Conservation (phyloP, 2,329 filamentous ascomycete genomes). For the Herpotrichia juniperi region DNA sequence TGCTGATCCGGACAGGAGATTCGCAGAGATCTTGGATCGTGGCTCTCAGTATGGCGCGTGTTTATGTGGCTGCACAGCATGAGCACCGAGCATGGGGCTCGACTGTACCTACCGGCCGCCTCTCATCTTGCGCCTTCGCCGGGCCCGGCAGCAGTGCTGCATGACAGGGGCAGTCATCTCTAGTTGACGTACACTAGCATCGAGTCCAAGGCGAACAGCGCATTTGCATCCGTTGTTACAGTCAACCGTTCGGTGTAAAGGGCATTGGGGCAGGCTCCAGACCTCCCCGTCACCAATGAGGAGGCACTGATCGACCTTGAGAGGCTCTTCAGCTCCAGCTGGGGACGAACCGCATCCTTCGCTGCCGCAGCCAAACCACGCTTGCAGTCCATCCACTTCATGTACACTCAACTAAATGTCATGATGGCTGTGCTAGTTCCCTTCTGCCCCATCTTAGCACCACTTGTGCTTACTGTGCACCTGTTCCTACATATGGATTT, state of each 20-base stretch:
- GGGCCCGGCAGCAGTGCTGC: conserved; percentile 18
- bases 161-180: background rate
- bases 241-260: background rate
- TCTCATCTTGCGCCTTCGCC: background rate
- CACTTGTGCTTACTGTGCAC: conserved; percentile 42
- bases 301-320: conserved; percentile 26
- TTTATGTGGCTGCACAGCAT: background rate
- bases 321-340: conserved; percentile 35
- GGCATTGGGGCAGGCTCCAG: background rate
- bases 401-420: conserved; percentile 31
- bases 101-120: background rate
- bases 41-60: conserved; percentile 4
- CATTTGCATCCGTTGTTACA: conserved; percentile 15
- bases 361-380: conserved; percentile 34
- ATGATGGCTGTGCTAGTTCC: conserved; percentile 44
- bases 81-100: background rate
- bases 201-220: conserved; percentile 15
- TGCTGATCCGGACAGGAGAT: conserved; percentile 30
- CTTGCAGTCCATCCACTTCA: conserved; percentile 31
- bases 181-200: background rate
- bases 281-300: conserved; percentile 26
- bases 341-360: conserved; percentile 21
- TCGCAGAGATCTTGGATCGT: conserved; percentile 22
- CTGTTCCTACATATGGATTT: conserved; percentile 36
- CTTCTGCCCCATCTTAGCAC: conserved; percentile 34